Percentiles rank a stretch among this genome's conserved stretches.
Evolutionary conservation across 768 basidiomycete species (phyloP).

Genomic region (Rubroboletus satanas): DNA sequence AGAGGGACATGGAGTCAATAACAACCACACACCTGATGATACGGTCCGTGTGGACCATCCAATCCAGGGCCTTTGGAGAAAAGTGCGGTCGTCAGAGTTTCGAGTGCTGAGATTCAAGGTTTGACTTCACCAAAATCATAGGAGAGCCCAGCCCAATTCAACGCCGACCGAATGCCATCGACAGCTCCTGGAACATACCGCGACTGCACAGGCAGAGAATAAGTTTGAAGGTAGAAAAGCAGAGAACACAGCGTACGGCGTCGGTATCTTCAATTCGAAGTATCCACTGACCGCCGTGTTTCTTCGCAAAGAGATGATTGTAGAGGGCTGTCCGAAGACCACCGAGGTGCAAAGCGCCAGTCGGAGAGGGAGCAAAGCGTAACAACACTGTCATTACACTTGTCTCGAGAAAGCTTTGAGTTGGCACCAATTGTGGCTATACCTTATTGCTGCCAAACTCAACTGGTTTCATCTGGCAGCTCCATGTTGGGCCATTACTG

Average conservation of each 20-base stretch:
- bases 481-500: not conserved
- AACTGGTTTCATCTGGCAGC: not conserved
- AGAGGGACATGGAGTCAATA: not conserved
- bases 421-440: not conserved
- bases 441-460: not conserved
- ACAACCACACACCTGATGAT: slow-evolving; percentile 61
- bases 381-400: slow-evolving; percentile 52
- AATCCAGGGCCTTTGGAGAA: slow-evolving; percentile 63
- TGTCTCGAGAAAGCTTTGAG: not conserved
- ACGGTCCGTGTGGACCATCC: slow-evolving; percentile 76
- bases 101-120: slow-evolving; percentile 11
- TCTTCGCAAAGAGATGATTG: slow-evolving; percentile 82
- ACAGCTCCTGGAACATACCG: slow-evolving; percentile 81
- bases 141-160: slow-evolving; percentile 88
- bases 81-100: slow-evolving; percentile 4
- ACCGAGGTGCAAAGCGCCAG: slow-evolving; percentile 90
- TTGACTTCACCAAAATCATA: slow-evolving; percentile 75
- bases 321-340: slow-evolving; percentile 92
- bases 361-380: slow-evolving; percentile 96
- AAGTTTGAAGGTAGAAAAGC: not conserved
- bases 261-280: slow-evolving; percentile 96
- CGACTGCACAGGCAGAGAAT: slow-evolving; percentile 42
- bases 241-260: slow-evolving; percentile 49
- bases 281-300: slow-evolving; percentile 84
- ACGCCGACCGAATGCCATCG: slow-evolving; percentile 67